Base-by-base conservation (phyloP, 371 early-diverging fungal genomes). In the Blakeslea trispora region DNA sequence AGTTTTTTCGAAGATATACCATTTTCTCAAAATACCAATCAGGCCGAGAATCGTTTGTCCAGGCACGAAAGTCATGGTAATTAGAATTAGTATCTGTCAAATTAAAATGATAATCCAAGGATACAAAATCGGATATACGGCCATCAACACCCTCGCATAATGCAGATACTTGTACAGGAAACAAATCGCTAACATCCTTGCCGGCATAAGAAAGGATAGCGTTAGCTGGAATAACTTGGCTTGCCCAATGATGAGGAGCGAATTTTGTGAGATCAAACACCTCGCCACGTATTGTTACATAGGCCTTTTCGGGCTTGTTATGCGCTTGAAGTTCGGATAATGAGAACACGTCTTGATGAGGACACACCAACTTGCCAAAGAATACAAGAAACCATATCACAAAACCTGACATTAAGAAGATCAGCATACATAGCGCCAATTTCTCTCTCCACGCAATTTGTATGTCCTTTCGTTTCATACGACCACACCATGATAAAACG, bases 361-460 rank as follows among this genome's bases (percentile, higher is more conserved):
- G 94, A 71, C 97, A 97, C 23, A 97, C 75, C 39, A 94, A 64
- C 47, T 83, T 71, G 9, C 95, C 93, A 24, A 95, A 79, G 24
- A 89, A 85, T 5, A 91, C 86, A 54, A 97, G 90, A 68, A 91
- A 93, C 79, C 95, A 92, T 18, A 96, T 81, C 44, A 94, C 85
- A 53, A 85, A 66, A 17, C 79, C 81, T 47, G 90, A 91, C 71
- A 91, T 59, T 28, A 92, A 66, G 37, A 90, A 73, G 59, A 97
- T 94, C 35, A 96, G 54, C 55, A 91, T 72, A 58, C 93, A 94
- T 24, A 97, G 78, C 0, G 96, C 84, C 5, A 96, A 78, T 75
- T 97, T 95, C 68, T 97, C 97, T 45, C 96, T 84, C 97, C 97
- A 97, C 4, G 97, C 95, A 71, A 93, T 83, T 31, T 86, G 88